Base-by-base conservation (phyloP, 148 eudicot species). In the Arbutus unedo region DNA sequence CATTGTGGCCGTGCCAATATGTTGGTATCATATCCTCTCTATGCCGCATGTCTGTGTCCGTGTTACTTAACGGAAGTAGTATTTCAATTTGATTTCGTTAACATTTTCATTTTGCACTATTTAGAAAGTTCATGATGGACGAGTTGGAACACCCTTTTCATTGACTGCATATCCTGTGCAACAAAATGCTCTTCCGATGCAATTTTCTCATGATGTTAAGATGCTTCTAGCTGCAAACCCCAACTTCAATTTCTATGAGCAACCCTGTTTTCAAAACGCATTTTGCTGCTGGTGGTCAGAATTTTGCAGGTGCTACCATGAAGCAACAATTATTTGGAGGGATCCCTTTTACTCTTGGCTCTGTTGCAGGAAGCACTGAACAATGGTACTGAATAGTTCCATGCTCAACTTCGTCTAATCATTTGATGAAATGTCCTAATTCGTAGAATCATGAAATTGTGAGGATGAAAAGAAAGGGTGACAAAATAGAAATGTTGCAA, bases 311-410 rank as follows among this genome's bases (percentile, higher is more conserved):
- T 84, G 83, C 84, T 48, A 71, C 79, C 41, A 57, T 71, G 73
- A 89, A 81, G 80, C 86, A 86, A 41, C 78, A 47, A 75, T 48
- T 54, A 23, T 16, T 23, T 38, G 77, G 77, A 82, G 79, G 73
- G n/a, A 41, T 75, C 14, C 84, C 89, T 68, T 54, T 80, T 57
- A 49, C 89, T 62, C 41, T 23, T 10, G 78, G 85, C 19, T 81
- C 84, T 59, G 80, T 82, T 77, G 83, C 82, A 19, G 86, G 89
- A 60, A 79, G 83, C 79, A 89, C 91, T 71, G 89, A 86, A 81
- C 84, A 86, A 87, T 59, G 90, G 93, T 89, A 81, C 43, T 54
- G 4, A 43, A 15, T 67, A 23, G 71, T 68, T 48, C 68, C 60
- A 31, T 47, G 57, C 9, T 43, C 41, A 0, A 62, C 48, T 59